Conservation (phyloP, 2,329 filamentous ascomycete genomes). For the Thelonectria rubi region DNA sequence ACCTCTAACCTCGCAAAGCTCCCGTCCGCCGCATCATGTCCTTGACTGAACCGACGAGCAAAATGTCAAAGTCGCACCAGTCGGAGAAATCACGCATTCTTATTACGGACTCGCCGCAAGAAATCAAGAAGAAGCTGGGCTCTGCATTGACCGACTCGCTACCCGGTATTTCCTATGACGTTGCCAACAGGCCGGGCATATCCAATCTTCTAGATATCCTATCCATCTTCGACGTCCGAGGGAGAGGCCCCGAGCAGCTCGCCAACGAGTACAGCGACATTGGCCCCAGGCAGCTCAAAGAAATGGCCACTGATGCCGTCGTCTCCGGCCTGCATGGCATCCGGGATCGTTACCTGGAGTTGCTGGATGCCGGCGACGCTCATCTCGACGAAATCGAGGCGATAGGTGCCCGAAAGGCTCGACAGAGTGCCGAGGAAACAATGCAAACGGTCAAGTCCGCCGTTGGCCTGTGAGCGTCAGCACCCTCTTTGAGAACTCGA, state of each 20-base stretch:
- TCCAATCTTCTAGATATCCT: slow-evolving; percentile 86
- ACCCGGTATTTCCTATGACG: slow-evolving; percentile 76
- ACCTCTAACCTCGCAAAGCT: slow-evolving; percentile 55
- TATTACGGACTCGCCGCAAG: slow-evolving; percentile 74
- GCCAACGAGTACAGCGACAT: slow-evolving; percentile 51
- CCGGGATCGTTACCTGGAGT: slow-evolving; percentile 62
- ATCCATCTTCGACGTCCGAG: slow-evolving; percentile 68
- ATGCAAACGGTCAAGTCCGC: slow-evolving; percentile 63
- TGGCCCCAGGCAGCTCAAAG: slow-evolving; percentile 53
- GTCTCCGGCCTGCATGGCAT: slow-evolving; percentile 62
- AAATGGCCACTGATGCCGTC: slow-evolving; percentile 67
- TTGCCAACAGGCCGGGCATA: slow-evolving; percentile 75
- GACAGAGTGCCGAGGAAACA: slow-evolving; percentile 65
- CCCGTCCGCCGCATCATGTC: slow-evolving; percentile 90
- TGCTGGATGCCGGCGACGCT: slow-evolving; percentile 58
- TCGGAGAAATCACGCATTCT: slow-evolving; percentile 80
- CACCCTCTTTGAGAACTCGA: slow-evolving; percentile 10
- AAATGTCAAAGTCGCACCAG: slow-evolving; percentile 93
- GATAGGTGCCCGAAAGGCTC: slow-evolving; percentile 69
- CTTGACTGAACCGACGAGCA: slow-evolving; percentile 76
- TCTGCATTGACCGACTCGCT: slow-evolving; percentile 79
- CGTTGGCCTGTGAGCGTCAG: slow-evolving; percentile 55
- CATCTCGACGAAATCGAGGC: slow-evolving; percentile 67
- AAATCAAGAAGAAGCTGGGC: slow-evolving; percentile 75
- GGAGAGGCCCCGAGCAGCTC: slow-evolving; percentile 52